Evolutionary conservation across 257 asterid species (phyloP).

Genomic region (Capsicum baccatum): DNA sequence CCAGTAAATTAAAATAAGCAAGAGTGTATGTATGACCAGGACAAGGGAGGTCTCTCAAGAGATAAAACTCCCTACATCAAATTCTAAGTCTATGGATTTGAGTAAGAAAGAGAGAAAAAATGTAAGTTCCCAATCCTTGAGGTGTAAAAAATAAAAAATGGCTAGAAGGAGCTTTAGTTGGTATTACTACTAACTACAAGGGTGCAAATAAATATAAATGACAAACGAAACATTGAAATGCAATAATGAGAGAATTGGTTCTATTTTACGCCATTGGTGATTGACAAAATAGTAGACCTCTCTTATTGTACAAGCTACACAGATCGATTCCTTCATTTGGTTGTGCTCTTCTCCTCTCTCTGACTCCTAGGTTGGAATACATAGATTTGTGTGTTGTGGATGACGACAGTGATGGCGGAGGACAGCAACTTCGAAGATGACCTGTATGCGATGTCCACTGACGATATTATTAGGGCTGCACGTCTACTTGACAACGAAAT

Average conservation of each 20-base stretch:
- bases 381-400: constrained; percentile 20
- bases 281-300: neutral
- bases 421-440: constrained; percentile 78
- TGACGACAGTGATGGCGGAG: constrained; percentile 79
- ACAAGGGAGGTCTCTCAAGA: too few relatives aligned
- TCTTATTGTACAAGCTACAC: neutral
- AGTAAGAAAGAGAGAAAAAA: too few relatives aligned
- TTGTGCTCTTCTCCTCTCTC: neutral
- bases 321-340: neutral
- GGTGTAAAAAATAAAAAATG: too few relatives aligned
- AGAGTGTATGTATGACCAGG: too few relatives aligned
- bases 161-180: neutral
- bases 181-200: neutral
- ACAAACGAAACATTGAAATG: neutral
- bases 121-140: too few relatives aligned
- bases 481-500: constrained; percentile 85
- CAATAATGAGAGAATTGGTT: neutral
- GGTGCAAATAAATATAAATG: neutral
- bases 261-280: neutral
- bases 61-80: too few relatives aligned
- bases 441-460: constrained; percentile 73
- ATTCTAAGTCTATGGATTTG: too few relatives aligned
- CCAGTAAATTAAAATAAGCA: too few relatives aligned
- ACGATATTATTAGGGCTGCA: constrained; percentile 75
- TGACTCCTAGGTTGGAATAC: neutral